phyloP scores from a whole-genome alignment of 305 asterid genomes.

The Ilex paraguariensis region DNA sequence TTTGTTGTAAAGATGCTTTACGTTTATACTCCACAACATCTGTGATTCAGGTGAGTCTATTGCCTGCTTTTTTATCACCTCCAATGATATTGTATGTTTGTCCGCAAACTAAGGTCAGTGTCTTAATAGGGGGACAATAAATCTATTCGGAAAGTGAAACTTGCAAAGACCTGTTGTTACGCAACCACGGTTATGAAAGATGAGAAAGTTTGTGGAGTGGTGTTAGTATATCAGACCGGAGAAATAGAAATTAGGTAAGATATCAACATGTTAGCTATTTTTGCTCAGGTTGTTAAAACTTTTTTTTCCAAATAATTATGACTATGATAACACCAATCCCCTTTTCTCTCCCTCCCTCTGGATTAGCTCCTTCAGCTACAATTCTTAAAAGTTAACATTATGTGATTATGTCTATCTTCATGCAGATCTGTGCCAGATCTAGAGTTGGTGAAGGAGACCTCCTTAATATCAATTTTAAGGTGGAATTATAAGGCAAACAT shows the following conservation, averaged over 20 bases:
- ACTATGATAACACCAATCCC: too few relatives aligned
- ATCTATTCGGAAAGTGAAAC: conserved; percentile 58
- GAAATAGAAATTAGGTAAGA: conserved; percentile 74
- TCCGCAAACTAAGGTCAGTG: conserved; percentile 18
- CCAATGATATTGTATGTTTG: conserved; percentile 14
- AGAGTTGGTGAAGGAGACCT: conserved; percentile 58
- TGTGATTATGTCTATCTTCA: conserved; percentile 16
- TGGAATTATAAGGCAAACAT: conserved; percentile 81
- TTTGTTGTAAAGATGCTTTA: conserved; percentile 67
- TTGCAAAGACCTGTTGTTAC: conserved; percentile 75
- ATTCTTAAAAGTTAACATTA: background rate
- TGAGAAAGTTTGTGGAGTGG: conserved; percentile 49
- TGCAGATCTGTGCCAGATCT: conserved; percentile 90
- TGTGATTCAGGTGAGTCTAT: conserved; percentile 54
- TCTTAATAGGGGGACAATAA: conserved; percentile 63
- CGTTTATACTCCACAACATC: conserved; percentile 53
- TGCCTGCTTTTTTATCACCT: conserved; percentile 8
- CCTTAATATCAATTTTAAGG: conserved; percentile 61
- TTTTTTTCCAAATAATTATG: background rate
- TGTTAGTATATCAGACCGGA: conserved; percentile 70
- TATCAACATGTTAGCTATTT: conserved; percentile 15
- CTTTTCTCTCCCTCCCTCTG: too few relatives aligned
- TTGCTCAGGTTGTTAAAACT: conserved; percentile 4
- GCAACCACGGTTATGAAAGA: conserved; percentile 53
- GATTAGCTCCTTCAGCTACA: conserved; percentile 5